phyloP scores from a whole-genome alignment of 1,284 basidiomycete genomes.

The Abortiporus biennis region DNA sequence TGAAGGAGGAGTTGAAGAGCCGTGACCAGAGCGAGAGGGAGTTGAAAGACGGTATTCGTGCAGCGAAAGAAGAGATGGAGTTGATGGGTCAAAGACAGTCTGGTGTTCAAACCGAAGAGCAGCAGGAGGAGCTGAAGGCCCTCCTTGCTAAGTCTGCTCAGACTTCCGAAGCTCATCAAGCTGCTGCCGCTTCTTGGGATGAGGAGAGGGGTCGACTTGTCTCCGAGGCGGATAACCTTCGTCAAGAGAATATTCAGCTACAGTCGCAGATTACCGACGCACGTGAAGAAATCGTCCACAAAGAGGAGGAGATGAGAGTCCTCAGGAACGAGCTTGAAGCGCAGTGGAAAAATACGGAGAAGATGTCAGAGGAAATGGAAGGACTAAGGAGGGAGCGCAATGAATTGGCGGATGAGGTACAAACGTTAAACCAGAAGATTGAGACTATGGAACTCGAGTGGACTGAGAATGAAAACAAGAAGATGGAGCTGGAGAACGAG shows the following conservation, averaged over 20 bases:
- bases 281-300: constrained; percentile 25
- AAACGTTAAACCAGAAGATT: constrained; percentile 27
- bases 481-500: constrained; percentile 46
- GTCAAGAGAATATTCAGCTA: constrained; percentile 27
- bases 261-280: constrained; percentile 22
- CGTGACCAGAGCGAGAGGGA: constrained; percentile 46
- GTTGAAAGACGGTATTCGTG: constrained; percentile 43
- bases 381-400: constrained; percentile 23
- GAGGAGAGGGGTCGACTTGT: constrained; percentile 42
- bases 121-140: constrained; percentile 34
- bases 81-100: constrained; percentile 30
- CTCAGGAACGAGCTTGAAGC: constrained; percentile 54
- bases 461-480: constrained; percentile 48
- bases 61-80: constrained; percentile 54
- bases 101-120: constrained; percentile 9
- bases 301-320: constrained; percentile 41
- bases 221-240: constrained; percentile 34
- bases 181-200: constrained; percentile 37
- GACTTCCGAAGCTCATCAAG: constrained; percentile 31
- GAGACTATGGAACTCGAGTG: constrained; percentile 46
- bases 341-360: constrained; percentile 56
- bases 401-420: constrained; percentile 36
- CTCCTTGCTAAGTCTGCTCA: constrained; percentile 32
- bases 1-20: constrained; percentile 42
- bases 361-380: constrained; percentile 22